Base-by-base conservation (phyloP, 108 stramenopile genomes). In the Hondaea fermentalgiana region DNA sequence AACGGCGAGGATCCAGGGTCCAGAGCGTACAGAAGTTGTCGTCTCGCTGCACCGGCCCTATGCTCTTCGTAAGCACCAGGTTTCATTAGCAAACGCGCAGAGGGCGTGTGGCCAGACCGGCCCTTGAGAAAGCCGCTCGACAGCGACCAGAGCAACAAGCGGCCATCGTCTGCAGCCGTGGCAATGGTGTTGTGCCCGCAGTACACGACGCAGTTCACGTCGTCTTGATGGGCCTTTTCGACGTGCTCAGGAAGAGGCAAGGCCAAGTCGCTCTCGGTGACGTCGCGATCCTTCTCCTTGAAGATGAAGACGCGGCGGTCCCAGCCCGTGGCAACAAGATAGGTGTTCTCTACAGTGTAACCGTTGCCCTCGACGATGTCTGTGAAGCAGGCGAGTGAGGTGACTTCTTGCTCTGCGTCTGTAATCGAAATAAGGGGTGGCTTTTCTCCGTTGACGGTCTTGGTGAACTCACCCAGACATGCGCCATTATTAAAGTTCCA, bases 401-500 rank as follows among this genome's bases (percentile, higher is more conserved):
- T 83, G 19, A 83, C 51, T 35, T 83, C 76, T 83, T 83, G 76
- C 45, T 83, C 76, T 6, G 45, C 45, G 6, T 47, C 45, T 6
- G 45, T 3, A 12, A 28, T 23, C 6, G 76, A 47, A 16, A 53
- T n/a, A 12, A 53, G 76, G 19, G 45, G 49, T 12, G 76, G 43
- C 6, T 10, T 6, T 47, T 83, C 76, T 25, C 76, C 51, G 45
- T 28, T 53, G 45, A n/a, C 16, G 1, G 76, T 83, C 51, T 83
- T 83, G 76, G 28, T 21, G 51, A 83, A 83, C n/a, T 83, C 51
- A 16, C 76, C 76, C 10, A 83, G 51, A 35, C 76, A 83, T 21
- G 76, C 76, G 19, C 76, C 76, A 16, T 47, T 83, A 23, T 83
- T 83, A 45, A 83, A 83, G 49, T 83, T 83, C 76, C 76, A 83